A percentile compares a stretch with the other conserved stretches of the same genome.
Conservation (phyloP, 768 basidiomycete genomes). For the Tulasnella sp. region DNA sequence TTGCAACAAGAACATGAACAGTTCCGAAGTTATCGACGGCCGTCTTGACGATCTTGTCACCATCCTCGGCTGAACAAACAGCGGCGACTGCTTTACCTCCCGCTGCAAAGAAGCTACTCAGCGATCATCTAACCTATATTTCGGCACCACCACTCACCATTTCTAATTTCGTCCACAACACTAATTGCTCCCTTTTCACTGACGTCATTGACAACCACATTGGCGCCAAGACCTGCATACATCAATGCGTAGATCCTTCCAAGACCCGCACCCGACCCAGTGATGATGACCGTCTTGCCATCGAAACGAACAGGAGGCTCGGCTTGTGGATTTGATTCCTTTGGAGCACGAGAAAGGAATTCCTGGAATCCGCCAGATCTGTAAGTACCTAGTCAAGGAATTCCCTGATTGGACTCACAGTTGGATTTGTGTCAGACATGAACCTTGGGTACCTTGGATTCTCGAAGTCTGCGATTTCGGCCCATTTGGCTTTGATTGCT, state of each 20-base stretch:
- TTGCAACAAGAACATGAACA: conserved; percentile 79
- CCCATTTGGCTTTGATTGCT: conserved; percentile 83
- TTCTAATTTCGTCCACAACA: conserved; percentile 77
- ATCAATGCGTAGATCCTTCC: conserved; percentile 85
- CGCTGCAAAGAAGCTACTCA: conserved; percentile 31
- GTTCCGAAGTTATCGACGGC: conserved; percentile 78
- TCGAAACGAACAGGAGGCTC: conserved; percentile 63
- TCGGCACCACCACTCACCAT: conserved; percentile 35
- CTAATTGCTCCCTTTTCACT: conserved; percentile 68
- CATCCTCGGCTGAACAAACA: conserved; percentile 82
- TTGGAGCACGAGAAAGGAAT: conserved; percentile 8
- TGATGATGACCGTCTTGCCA: conserved; percentile 83
- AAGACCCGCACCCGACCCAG: conserved; percentile 89
- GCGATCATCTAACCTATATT: background rate
- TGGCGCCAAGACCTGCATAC: conserved; percentile 87
- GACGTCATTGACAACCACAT: conserved; percentile 93
- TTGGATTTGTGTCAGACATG: conserved; percentile 47
- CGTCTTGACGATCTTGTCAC: conserved; percentile 73
- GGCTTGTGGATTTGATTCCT: conserved; percentile 51
- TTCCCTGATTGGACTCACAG: conserved; percentile 28
- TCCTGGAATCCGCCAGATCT: background rate
- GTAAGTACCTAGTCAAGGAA: background rate
- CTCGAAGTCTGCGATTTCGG: conserved; percentile 65
- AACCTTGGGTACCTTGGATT: conserved; percentile 53
- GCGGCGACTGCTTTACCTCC: conserved; percentile 81